Evolutionary conservation across 768 basidiomycete genomes (phyloP), one percentile per base, ranked within the genome.

Genomic region (Kwoniella dendrophila): DNA sequence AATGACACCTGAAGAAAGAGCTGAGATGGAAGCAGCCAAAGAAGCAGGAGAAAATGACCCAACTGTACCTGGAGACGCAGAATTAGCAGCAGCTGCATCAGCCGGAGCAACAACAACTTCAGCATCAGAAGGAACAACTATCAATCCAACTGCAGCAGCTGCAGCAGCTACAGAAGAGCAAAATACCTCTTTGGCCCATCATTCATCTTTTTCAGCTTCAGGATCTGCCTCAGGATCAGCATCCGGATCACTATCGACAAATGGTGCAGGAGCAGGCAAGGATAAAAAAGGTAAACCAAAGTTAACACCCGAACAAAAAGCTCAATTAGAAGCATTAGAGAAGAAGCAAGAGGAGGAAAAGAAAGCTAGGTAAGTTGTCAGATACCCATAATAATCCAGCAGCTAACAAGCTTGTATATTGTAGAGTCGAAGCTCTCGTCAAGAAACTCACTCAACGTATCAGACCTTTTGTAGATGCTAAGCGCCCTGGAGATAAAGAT

Each of bases 1-100:
- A 82, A 89, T 92, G 86, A 86, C 88, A 0, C 92, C 94, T 5
- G 96, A 97, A 72, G 95, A 96, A 73, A 88, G 88, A 79, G 88
- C 87, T 11, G 92, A 91, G 67, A 84, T 92, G 65, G 90, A 92
- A 80, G 86, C 84, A 61, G 87, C 87, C 63, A 83, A 87, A 76
- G 86, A 84, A 58, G 83, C 78, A 29, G 82, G 62, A 66, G 66
- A 56, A n/a, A 66, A 63, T 26, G 68, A 76, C 6, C 71, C 78
- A 20, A 68, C 78, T 65, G 59, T 51, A 2, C 26, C 68, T 36
- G 29, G 62, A 41, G 38, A 67, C 20, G 34, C 63, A 34, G 58
- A 54, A 26, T 30, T 56, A 26, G 49, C 56, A 16, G 34, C 62
- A 11, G 51, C 65, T 18, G 60, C 67, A 12, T 56, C 59, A 33